Evolutionary conservation across 1,284 basidiomycete genomes (phyloP), one percentile per base, ranked within the genome.

Genomic region (Schizophyllum commune): DNA sequence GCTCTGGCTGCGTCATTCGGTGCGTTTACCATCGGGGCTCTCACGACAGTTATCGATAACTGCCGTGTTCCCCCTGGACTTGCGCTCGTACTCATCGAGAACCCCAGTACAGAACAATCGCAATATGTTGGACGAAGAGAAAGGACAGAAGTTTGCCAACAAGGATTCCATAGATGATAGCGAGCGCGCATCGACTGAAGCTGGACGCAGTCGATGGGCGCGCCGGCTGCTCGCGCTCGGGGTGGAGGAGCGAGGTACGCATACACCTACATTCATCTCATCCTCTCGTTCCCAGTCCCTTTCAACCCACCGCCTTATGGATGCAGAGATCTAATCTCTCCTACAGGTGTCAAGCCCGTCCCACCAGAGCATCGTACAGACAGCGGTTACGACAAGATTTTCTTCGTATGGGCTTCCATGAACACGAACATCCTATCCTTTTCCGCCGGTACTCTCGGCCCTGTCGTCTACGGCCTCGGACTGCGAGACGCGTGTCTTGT

Each of bases 371-470:
- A 87, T 58, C 78, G 87, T 19, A 83, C 74, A 6, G 87, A 88
- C 67, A 82, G 75, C 1, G 83, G 87, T 60, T 88, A 82, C 71
- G 81, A 75, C 73, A 89, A 89, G 65, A 79, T 90, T 8, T 91
- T 91, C 75, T 90, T 88, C 70, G 76, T 91, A 20, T 91, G 86
- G 85, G 79, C 90, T 62, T 83, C 89, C 0, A 77, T 80, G 62
- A 91, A 90, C 72, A 78, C 83, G 69, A 91, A 90, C 67, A 86
- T 91, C 60, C 77, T 91, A 57, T 87, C 88, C 0, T 89, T 93
- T 68, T 91, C 90, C 55, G 76, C 87, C 1, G 91, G 91, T 5
- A 85, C 87, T 0, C 74, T 92, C 0, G 91, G 89, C 0, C 89
- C 89, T 6, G 72, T 83, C 13, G 75, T 82, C 0, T 92, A 84